Evolutionary conservation across 1,139 yeast genomes (phyloP), one percentile per base, ranked within the genome.

Genomic region (Blastobotrys persicus): DNA sequence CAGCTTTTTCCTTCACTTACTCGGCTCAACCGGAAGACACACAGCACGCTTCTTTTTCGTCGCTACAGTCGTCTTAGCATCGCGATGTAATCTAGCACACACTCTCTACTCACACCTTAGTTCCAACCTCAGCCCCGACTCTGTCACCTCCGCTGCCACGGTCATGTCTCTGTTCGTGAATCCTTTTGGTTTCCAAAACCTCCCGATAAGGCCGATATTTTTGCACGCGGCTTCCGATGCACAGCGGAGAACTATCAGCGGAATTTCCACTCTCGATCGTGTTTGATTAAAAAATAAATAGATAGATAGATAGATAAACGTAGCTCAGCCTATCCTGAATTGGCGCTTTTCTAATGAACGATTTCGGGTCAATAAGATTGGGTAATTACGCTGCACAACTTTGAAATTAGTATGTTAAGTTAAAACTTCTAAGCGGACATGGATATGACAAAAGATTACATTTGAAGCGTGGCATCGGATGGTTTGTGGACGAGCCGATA

Each of bases 401-500:
- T 7, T 14, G 17, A 33, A 4, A 33, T 7, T 6, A n/a, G n/a
- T n/a, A n/a, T n/a, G 13, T 5, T 32, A 32, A 32, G 35, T 32
- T 7, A n/a, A 7, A 6, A 6, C 14, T 35, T 18, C 6, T 20
- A 12, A 16, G n/a, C n/a, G n/a, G n/a, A n/a, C n/a, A n/a, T n/a
- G n/a, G n/a, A n/a, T 9, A 6, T 14, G 14, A 17, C 9, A 35
- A 18, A 16, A 5, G 4, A 19, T 37, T 47, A 47, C 50, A 47
- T 47, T 31, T 44, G 47, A 13, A 66, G 33, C 2, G 68, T 62
- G 18, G 67, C 52, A 48, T 64, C 66, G 3, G 56, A 56, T 1
- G 71, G 72, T 45, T 59, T 55, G 53, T 66, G 66, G 11, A 63
- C 64, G 20, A 68, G 57, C 20, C 72, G 57, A 52, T 69, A 69